Evolutionary conservation across 345 rosid genomes (phyloP).

Genomic region (Moricandia arvensis): DNA sequence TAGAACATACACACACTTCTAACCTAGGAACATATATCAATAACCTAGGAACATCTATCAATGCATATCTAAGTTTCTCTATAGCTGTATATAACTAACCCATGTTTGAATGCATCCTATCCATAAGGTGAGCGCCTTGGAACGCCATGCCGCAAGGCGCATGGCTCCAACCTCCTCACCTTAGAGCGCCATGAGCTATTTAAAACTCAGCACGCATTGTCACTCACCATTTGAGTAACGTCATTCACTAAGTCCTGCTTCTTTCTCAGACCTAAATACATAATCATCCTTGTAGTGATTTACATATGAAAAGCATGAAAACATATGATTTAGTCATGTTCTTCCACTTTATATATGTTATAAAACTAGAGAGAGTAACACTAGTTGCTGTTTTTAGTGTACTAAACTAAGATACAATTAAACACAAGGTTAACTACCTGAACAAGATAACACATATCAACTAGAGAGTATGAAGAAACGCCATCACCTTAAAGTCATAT

Average conservation of each 20-base stretch:
- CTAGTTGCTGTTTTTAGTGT: conserved; percentile 12
- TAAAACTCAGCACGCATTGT: conserved; percentile 2
- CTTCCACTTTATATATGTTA: not conserved
- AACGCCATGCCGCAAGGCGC: no score
- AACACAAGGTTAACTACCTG: not conserved
- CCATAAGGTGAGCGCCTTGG: no score
- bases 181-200: no score
- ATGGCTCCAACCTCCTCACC: no score
- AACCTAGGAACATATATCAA: no score
- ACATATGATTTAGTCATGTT: conserved; percentile 20
- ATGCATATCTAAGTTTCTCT: no score
- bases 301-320: conserved; percentile 10
- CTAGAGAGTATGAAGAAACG: not conserved
- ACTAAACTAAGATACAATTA: not conserved
- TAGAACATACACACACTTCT: no score
- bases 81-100: no score
- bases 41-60: no score
- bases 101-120: no score
- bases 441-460: conserved; percentile 29
- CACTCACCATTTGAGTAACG: conserved; percentile 19
- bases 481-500: not conserved
- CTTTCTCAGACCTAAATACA: conserved; percentile 33
- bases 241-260: conserved; percentile 19
- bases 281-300: conserved; percentile 22
- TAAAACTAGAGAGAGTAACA: conserved; percentile 9